A percentile compares a stretch with the other conserved stretches of the same genome.
Evolutionary conservation across 495 filamentous ascomycete species (phyloP).

Genomic region (Sabuloglossum arenarium): DNA sequence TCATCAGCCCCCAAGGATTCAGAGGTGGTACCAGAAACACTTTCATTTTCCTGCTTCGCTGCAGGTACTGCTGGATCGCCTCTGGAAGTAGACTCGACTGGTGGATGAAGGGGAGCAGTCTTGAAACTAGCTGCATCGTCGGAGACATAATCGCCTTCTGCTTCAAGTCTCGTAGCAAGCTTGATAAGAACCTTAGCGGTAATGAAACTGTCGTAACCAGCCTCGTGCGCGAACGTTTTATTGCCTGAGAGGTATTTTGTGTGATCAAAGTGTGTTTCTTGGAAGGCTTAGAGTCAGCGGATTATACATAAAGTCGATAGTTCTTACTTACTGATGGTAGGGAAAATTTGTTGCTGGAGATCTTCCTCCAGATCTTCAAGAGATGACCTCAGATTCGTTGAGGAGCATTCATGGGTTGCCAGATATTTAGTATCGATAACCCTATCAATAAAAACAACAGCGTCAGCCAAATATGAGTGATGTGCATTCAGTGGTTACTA

Average conservation of each 20-base stretch:
- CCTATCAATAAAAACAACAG: constrained; percentile 6
- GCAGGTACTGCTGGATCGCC: too few species aligned
- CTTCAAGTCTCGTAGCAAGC: constrained; percentile 30
- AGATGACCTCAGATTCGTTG: constrained; percentile 27
- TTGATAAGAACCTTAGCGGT: constrained; percentile 45
- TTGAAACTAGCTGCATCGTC: not conserved
- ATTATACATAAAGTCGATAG: not conserved
- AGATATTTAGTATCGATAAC: constrained; percentile 68
- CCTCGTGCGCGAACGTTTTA: constrained; percentile 33
- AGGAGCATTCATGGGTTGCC: constrained; percentile 31
- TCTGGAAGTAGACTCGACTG: not conserved
- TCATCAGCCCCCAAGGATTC: too few species aligned
- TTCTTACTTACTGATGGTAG: constrained; percentile 24
- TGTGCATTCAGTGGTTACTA: not conserved
- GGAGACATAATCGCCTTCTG: constrained; percentile 7
- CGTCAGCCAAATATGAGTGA: not conserved
- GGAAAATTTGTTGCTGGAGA: constrained; percentile 19
- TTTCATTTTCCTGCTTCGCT: too few species aligned
- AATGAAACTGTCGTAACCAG: constrained; percentile 53
- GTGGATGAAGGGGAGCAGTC: not conserved
- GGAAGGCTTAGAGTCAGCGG: constrained; percentile 2
- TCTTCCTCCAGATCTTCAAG: constrained; percentile 27
- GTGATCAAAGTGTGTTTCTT: constrained; percentile 23
- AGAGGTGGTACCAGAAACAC: too few species aligned
- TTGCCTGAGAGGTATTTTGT: not conserved